A percentile compares a stretch with the other conserved stretches of the same genome.
These are phyloP conservation scores for Teunomyces pallodes DNA, from an alignment of 805 yeast genomes.

Conservation along the genomic window DNA sequence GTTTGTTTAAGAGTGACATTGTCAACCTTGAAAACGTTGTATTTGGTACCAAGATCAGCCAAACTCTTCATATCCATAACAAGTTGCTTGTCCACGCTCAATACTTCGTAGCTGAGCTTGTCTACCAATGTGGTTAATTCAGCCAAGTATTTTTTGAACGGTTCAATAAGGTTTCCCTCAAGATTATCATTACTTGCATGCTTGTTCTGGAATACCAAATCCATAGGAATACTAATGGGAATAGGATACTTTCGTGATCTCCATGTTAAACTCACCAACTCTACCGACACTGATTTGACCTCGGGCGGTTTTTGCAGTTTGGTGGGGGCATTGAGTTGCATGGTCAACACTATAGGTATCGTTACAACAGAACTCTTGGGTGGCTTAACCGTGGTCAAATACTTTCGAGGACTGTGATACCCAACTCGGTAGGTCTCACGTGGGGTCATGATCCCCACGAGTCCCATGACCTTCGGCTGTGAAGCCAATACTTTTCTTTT, in stretches of 20 bases:
- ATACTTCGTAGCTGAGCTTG: slow-evolving; percentile 15
- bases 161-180: slow-evolving; percentile 19
- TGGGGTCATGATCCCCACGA: slow-evolving; percentile 16
- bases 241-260: slow-evolving; percentile 34
- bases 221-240: slow-evolving; percentile 38
- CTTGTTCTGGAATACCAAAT: slow-evolving; percentile 25
- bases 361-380: background rate
- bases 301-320: slow-evolving; percentile 19
- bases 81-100: slow-evolving; percentile 17
- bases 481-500: slow-evolving; percentile 21
- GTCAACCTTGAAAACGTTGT: slow-evolving; percentile 17
- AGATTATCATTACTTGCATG: slow-evolving; percentile 15
- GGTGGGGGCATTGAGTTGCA: slow-evolving; percentile 12
- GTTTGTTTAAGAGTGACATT: slow-evolving; percentile 4
- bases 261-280: slow-evolving; percentile 30
- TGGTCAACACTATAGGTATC: slow-evolving; percentile 1
- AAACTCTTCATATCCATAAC: slow-evolving; percentile 26
- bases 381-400: background rate
- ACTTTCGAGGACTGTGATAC: slow-evolving; percentile 1
- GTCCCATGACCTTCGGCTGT: slow-evolving; percentile 21
- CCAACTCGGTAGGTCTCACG: slow-evolving; percentile 10
- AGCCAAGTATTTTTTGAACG: slow-evolving; percentile 18
- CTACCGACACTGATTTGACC: slow-evolving; percentile 20
- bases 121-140: slow-evolving; percentile 15
- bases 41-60: slow-evolving; percentile 22